phyloP scores from a whole-genome alignment of 2,329 filamentous ascomycete species.

The Scytalidium sp. region DNA sequence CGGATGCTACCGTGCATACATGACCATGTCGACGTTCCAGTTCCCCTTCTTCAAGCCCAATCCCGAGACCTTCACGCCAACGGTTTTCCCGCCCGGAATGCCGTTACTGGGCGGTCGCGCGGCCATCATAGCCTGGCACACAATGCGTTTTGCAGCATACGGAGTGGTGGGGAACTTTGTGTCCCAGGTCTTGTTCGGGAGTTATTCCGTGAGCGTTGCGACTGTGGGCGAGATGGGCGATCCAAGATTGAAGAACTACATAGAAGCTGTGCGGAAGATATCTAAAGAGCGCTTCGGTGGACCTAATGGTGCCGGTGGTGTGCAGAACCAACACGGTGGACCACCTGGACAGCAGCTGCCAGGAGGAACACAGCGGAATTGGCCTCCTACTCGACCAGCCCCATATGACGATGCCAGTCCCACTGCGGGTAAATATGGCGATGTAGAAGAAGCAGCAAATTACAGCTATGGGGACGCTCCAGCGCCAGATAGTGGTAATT shows the following conservation, averaged over 20 bases:
- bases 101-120: slow-evolving; percentile 11
- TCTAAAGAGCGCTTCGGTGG: not conserved
- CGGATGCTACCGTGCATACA: slow-evolving; percentile 21
- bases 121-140: slow-evolving; percentile 21
- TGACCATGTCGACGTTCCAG: slow-evolving; percentile 16
- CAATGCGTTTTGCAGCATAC: slow-evolving; percentile 18
- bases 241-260: slow-evolving; percentile 19
- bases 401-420: slow-evolving; percentile 24
- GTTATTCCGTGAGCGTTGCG: slow-evolving; percentile 20
- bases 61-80: slow-evolving; percentile 17
- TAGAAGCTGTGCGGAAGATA: slow-evolving; percentile 8
- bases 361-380: not conserved
- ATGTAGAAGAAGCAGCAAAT: slow-evolving; percentile 5
- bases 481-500: not conserved
- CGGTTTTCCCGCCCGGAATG: slow-evolving; percentile 12
- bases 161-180: slow-evolving; percentile 14
- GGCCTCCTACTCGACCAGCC: not conserved
- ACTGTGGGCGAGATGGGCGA: slow-evolving; percentile 22
- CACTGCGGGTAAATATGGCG: slow-evolving; percentile 17
- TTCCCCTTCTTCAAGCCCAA: slow-evolving; percentile 29
- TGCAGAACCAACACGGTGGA: no score
- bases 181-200: slow-evolving; percentile 15
- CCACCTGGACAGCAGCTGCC: slow-evolving; percentile 2
- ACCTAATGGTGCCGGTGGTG: no score
- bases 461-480: not conserved